Percentiles rank a stretch among this genome's conserved stretches.
Evolutionary conservation across 441 rosid genomes (phyloP).

Genomic region (Populus hybrid): DNA sequence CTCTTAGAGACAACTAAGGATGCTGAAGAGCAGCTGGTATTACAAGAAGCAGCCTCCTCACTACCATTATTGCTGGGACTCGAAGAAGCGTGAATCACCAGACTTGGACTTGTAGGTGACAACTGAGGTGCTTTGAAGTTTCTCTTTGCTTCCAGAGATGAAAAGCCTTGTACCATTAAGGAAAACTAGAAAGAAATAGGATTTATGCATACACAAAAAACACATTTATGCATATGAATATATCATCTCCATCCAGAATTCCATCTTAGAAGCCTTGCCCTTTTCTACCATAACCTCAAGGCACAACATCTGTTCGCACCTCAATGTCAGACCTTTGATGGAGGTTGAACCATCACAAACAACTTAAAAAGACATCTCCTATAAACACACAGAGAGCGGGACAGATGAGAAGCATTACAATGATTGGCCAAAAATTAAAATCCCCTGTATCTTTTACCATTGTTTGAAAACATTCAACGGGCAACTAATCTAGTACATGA

Average conservation of each 20-base stretch:
- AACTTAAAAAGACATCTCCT: background rate
- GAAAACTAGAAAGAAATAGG: constrained; percentile 22
- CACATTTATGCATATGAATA: background rate
- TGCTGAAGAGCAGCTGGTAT: constrained; percentile 21
- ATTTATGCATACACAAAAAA: background rate
- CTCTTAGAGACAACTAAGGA: constrained; percentile 23
- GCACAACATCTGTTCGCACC: background rate
- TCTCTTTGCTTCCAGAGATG: constrained; percentile 86
- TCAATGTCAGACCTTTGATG: background rate
- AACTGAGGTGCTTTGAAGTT: constrained; percentile 68
- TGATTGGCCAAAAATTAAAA: background rate
- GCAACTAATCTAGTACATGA: constrained; percentile 12
- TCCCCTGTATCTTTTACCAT: background rate
- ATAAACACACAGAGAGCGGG: background rate
- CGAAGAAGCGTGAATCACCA: constrained; percentile 31
- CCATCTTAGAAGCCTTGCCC: background rate
- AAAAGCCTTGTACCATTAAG: constrained; percentile 69
- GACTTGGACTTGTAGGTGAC: constrained; percentile 47
- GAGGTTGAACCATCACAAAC: background rate
- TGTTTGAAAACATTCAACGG: constrained; percentile 11
- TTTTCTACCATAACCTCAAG: background rate
- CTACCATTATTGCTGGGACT: constrained; percentile 27
- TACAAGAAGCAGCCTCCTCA: constrained; percentile 33
- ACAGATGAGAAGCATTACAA: background rate
- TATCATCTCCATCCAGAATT: background rate